Evolutionary conservation across 345 rosid species (phyloP).

Genomic region (Raphanus sativus): DNA sequence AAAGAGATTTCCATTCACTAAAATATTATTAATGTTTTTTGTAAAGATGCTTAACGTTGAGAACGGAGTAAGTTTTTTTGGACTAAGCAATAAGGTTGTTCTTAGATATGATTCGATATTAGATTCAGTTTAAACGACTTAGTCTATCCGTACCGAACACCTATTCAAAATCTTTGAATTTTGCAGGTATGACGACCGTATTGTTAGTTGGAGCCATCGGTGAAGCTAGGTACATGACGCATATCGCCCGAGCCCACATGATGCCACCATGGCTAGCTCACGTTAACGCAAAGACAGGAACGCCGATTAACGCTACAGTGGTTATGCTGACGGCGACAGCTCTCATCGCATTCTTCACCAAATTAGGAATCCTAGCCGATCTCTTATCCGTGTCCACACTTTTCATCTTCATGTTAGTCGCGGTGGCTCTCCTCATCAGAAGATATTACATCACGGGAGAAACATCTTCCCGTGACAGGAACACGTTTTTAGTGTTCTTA

Average conservation of each 20-base stretch:
- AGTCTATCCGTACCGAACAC: neutral
- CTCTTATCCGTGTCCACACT: conserved; percentile 75
- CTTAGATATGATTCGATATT: too few relatives aligned
- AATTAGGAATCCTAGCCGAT: conserved; percentile 51
- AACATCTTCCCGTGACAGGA: conserved; percentile 45
- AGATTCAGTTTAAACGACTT: too few relatives aligned
- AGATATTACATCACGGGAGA: conserved; percentile 64
- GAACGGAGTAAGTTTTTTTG: too few relatives aligned
- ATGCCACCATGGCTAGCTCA: conserved; percentile 84
- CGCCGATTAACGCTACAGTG: conserved; percentile 71
- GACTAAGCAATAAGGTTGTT: too few relatives aligned
- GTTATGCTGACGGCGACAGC: conserved; percentile 62
- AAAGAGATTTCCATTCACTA: too few relatives aligned
- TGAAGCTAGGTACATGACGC: conserved; percentile 81
- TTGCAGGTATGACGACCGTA: conserved; percentile 69
- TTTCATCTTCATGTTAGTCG: conserved; percentile 80
- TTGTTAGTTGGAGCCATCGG: conserved; percentile 71
- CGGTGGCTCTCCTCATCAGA: conserved; percentile 68
- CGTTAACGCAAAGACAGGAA: conserved; percentile 62
- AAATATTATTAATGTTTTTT: too few relatives aligned
- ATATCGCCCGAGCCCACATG: conserved; percentile 90
- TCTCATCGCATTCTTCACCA: conserved; percentile 69
- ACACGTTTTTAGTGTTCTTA: conserved; percentile 50
- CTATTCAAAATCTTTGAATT: neutral
- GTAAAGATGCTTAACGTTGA: too few relatives aligned